Evolutionary conservation across 768 basidiomycete genomes (phyloP).

Genomic region (Amanita polypyramis): DNA sequence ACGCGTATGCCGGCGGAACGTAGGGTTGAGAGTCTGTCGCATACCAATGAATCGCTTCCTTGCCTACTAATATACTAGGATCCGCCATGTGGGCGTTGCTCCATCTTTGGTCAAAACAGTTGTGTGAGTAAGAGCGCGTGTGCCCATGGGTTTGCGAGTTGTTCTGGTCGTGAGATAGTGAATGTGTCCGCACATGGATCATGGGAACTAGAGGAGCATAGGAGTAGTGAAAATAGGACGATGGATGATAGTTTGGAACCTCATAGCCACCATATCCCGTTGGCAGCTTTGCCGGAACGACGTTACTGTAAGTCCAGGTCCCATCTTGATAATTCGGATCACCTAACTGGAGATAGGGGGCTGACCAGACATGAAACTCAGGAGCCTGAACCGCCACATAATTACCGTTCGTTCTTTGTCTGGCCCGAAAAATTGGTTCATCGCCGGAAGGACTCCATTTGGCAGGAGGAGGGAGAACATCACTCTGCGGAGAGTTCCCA

Average conservation of each 20-base stretch:
- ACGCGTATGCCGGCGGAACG: slow-evolving; percentile 22
- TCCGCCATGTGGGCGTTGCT: slow-evolving; percentile 35
- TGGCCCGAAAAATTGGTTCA: slow-evolving; percentile 55
- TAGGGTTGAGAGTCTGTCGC: slow-evolving; percentile 29
- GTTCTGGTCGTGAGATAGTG: slow-evolving; percentile 44
- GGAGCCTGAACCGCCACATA: slow-evolving; percentile 59
- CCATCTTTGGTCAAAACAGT: slow-evolving; percentile 38
- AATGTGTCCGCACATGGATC: slow-evolving; percentile 46
- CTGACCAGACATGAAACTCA: slow-evolving; percentile 27
- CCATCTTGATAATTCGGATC: slow-evolving; percentile 26
- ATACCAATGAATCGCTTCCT: slow-evolving; percentile 34
- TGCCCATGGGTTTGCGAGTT: slow-evolving; percentile 36
- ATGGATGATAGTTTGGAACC: slow-evolving; percentile 22
- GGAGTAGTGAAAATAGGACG: slow-evolving; percentile 27
- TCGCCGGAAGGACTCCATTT: slow-evolving; percentile 79
- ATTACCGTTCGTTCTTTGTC: slow-evolving; percentile 39
- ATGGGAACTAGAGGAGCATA: slow-evolving; percentile 25
- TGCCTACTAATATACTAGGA: slow-evolving; percentile 24
- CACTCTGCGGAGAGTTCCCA: slow-evolving; percentile 11
- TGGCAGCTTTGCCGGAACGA: slow-evolving; percentile 27
- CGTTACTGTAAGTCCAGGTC: slow-evolving; percentile 27
- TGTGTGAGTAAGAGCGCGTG: slow-evolving; percentile 49
- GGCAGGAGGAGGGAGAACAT: slow-evolving; percentile 56
- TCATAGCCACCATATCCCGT: slow-evolving; percentile 27
- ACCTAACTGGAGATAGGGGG: slow-evolving; percentile 21